Evolutionary conservation across 208 protist species (phyloP).

Genomic region (Trypanosoma cruzi): DNA sequence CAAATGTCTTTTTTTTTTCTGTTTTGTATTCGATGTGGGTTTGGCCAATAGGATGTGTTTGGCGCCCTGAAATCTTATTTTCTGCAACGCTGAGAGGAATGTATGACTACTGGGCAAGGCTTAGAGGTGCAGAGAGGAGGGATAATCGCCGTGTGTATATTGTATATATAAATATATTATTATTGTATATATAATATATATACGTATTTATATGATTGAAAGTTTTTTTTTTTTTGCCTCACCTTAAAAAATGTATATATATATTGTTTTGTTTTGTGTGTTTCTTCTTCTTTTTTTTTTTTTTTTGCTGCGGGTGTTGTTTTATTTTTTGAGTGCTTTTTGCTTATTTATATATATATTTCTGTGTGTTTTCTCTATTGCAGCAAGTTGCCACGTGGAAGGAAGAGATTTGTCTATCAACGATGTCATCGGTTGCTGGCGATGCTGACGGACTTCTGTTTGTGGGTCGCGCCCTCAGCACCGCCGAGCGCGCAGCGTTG

Average conservation of each 20-base stretch:
- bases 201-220: background rate
- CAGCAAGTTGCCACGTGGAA: background rate
- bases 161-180: background rate
- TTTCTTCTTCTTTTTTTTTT: slow-evolving; percentile 1
- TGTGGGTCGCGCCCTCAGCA: slow-evolving; percentile 55
- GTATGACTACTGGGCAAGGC: no score
- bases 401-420: no score
- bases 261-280: background rate
- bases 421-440: slow-evolving; percentile 47
- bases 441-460: slow-evolving; percentile 65
- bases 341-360: background rate
- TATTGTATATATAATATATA: no score
- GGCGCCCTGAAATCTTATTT: no score
- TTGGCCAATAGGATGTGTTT: no score
- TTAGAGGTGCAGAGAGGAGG: no score
- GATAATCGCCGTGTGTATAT: background rate
- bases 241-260: no score
- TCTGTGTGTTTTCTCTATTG: background rate
- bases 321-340: background rate
- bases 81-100: no score
- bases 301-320: background rate
- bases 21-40: no score
- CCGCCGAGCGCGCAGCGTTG: slow-evolving; percentile 72
- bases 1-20: no score
- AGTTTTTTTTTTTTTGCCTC: no score